Evolutionary conservation across 176 grass and related monocot genomes (phyloP).

Genomic region (Oryza longistaminata): DNA sequence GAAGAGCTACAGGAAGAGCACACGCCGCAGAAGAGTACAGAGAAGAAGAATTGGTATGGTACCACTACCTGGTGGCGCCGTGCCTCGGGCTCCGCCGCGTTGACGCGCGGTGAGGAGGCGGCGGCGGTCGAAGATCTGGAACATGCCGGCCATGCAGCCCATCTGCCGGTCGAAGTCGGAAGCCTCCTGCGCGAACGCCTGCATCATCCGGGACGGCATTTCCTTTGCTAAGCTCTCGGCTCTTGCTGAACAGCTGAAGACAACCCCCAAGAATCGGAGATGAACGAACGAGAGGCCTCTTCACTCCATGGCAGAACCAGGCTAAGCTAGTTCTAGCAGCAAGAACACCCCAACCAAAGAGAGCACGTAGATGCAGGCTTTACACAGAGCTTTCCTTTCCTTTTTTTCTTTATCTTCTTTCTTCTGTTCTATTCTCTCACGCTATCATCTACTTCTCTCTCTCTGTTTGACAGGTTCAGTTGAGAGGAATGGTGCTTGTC

Average conservation of each 20-base stretch:
- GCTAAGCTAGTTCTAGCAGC: not conserved
- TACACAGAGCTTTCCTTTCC: not conserved
- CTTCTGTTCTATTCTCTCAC: not conserved
- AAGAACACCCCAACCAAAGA: not conserved
- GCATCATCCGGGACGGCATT: conserved; percentile 43
- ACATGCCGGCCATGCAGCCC: conserved; percentile 63
- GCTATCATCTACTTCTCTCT: not conserved
- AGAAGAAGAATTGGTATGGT: not conserved
- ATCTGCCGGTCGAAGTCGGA: conserved; percentile 55
- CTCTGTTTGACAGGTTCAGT: not conserved
- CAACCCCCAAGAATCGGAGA: not conserved
- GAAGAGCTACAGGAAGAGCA: not conserved
- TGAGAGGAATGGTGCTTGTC: conserved; percentile 27
- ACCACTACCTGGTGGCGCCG: conserved; percentile 41
- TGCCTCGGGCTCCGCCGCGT: conserved; percentile 4
- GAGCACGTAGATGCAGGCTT: not conserved
- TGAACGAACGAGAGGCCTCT: not conserved
- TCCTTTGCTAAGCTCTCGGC: not conserved
- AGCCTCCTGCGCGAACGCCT: conserved; percentile 35
- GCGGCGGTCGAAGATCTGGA: conserved; percentile 70
- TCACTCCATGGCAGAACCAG: not conserved
- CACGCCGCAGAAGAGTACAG: not conserved
- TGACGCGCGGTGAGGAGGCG: conserved; percentile 42
- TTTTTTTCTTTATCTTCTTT: not conserved
- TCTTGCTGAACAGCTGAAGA: not conserved